These are phyloP conservation scores for Pestalotiopsis sp. DNA, from an alignment of 2,329 filamentous ascomycete genomes.

Conservation along the genomic window DNA sequence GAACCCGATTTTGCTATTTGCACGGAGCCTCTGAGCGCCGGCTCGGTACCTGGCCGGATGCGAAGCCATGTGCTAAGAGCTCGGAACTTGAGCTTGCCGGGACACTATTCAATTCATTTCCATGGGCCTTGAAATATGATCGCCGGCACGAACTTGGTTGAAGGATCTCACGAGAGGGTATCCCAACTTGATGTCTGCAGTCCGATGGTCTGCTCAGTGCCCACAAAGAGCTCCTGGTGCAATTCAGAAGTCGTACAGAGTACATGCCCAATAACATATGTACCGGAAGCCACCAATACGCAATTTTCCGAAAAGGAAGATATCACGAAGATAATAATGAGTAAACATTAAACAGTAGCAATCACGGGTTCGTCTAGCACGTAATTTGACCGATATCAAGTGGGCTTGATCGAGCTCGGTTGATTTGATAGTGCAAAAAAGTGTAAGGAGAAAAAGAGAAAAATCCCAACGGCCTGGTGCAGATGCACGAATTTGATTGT, in stretches of 20 bases:
- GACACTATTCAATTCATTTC: not conserved
- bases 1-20: not conserved
- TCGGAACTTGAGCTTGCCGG: not conserved
- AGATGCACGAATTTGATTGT: not conserved
- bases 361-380: slow-evolving; percentile 51
- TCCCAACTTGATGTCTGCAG: not conserved
- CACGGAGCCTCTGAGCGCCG: not conserved
- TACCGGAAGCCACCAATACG: slow-evolving; percentile 31
- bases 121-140: not conserved
- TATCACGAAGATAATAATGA: slow-evolving; percentile 21
- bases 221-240: not conserved
- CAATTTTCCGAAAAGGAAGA: slow-evolving; percentile 23
- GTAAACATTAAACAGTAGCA: slow-evolving; percentile 22
- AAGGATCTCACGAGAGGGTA: not conserved
- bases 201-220: not conserved
- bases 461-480: slow-evolving; percentile 9
- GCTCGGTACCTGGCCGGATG: not conserved
- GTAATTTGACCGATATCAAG: slow-evolving; percentile 62
- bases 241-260: not conserved
- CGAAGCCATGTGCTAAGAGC: not conserved
- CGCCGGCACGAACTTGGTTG: not conserved
- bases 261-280: slow-evolving; percentile 16
- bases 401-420: slow-evolving; percentile 53
- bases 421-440: slow-evolving; percentile 62
- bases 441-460: slow-evolving; percentile 41